Percentiles rank a stretch among this genome's conserved stretches.
phyloP scores from a whole-genome alignment of 2,329 filamentous ascomycete species.

The Periglandula ipomoeae region DNA sequence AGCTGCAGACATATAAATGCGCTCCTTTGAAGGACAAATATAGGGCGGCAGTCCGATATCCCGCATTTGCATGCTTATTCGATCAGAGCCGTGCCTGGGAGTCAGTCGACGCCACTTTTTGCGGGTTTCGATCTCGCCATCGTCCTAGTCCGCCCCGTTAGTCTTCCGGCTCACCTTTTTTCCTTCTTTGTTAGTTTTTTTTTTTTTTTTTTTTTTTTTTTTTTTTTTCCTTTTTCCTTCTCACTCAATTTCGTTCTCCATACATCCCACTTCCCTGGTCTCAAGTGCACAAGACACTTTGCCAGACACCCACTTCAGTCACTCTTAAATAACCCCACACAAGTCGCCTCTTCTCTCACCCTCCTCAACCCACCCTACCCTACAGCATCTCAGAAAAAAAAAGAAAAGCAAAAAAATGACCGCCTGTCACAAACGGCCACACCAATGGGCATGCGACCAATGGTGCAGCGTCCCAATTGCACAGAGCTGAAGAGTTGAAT shows the following conservation, averaged over 20 bases:
- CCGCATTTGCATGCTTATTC: neutral
- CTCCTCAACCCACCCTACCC: neutral
- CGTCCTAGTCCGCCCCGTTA: too few species aligned
- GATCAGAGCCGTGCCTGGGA: neutral
- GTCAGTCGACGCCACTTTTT: neutral
- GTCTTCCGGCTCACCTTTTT: too few species aligned
- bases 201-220: too few species aligned
- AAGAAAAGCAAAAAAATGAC: neutral
- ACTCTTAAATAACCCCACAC: neutral
- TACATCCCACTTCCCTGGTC: neutral
- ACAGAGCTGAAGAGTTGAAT: slow-evolving; percentile 24
- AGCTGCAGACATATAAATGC: too few species aligned
- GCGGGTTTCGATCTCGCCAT: too few species aligned
- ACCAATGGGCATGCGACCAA: slow-evolving; percentile 11
- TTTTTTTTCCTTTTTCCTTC: neutral
- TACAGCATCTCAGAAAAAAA: neutral
- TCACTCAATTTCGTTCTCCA: neutral
- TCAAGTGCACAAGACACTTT: too few species aligned
- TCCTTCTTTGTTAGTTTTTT: too few species aligned
- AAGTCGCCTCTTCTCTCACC: too few species aligned
- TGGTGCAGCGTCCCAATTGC: slow-evolving; percentile 15
- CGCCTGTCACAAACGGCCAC: slow-evolving; percentile 6
- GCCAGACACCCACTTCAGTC: neutral
- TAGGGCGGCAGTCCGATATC: neutral
- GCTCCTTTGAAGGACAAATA: too few species aligned